Conservation (phyloP, 306 rosid genomes). For the Pyrus pyrifolia region DNA sequence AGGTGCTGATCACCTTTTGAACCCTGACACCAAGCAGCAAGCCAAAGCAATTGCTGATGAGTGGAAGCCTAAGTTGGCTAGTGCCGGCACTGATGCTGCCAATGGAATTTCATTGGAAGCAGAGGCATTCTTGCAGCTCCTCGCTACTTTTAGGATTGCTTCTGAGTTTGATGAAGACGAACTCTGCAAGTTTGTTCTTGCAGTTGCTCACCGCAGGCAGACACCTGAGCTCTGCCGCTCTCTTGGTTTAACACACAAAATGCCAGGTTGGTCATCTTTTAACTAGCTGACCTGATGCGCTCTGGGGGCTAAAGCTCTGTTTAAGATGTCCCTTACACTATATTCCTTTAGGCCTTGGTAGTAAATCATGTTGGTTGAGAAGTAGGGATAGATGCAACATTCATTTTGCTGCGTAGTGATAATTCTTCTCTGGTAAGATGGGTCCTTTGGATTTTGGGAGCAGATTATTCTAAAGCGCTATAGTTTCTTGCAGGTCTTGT, state of each 20-base stretch:
- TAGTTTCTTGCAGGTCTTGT: constrained; percentile 44
- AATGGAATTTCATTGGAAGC: constrained; percentile 83
- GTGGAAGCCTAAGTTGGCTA: constrained; percentile 78
- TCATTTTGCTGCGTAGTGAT: constrained; percentile 9
- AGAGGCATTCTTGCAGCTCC: constrained; percentile 84
- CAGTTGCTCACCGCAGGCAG: constrained; percentile 68
- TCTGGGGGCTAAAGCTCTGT: constrained; percentile 44
- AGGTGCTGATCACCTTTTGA: constrained; percentile 64
- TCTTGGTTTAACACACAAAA: constrained; percentile 74
- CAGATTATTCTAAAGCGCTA: constrained; percentile 12
- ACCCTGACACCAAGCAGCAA: constrained; percentile 80
- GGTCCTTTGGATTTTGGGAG: constrained; percentile 9
- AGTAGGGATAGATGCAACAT: constrained; percentile 14
- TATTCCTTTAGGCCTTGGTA: constrained; percentile 26
- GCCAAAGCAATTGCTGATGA: constrained; percentile 88
- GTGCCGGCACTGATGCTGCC: constrained; percentile 68
- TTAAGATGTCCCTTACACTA: constrained; percentile 35
- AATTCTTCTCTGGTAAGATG: constrained; percentile 9
- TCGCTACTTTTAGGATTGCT: constrained; percentile 70
- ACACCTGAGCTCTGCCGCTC: constrained; percentile 91
- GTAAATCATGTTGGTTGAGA: constrained; percentile 11
- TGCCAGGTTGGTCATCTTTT: constrained; percentile 88
- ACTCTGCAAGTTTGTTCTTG: constrained; percentile 87
- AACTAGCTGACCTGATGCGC: constrained; percentile 59
- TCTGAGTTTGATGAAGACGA: constrained; percentile 83